Evolutionary conservation across 208 protist species (phyloP).

Genomic region (Strigomonas culicis): DNA sequence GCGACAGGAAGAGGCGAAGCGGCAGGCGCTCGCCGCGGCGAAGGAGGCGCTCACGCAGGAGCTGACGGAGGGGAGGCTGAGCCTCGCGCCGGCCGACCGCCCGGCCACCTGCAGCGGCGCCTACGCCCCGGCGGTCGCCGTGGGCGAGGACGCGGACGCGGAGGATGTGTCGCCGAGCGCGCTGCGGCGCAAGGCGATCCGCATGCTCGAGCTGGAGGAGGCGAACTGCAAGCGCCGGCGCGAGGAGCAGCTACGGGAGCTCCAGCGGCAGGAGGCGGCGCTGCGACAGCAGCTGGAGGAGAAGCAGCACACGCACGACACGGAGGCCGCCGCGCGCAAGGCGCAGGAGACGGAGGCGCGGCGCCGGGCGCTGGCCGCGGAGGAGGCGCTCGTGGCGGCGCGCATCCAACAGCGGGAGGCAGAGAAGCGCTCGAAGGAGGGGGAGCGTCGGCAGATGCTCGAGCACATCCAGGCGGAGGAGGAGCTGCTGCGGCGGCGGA

Average conservation of each 20-base stretch:
- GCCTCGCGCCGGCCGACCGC: neutral
- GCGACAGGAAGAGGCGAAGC: conserved; percentile 34
- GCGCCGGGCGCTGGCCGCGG: conserved; percentile 3
- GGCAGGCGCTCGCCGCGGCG: conserved; percentile 46
- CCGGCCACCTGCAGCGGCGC: neutral
- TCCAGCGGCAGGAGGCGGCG: conserved; percentile 28
- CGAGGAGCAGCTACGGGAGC: conserved; percentile 18
- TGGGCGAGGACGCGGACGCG: neutral
- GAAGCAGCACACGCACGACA: conserved; percentile 13
- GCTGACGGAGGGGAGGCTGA: conserved; percentile 27
- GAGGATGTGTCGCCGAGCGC: conserved; percentile 13
- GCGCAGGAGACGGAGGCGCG: conserved; percentile 4
- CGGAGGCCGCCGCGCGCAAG: conserved; percentile 10
- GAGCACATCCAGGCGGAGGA: conserved; percentile 71
- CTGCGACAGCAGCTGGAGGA: conserved; percentile 48
- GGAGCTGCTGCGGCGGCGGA: conserved; percentile 45
- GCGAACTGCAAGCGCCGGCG: conserved; percentile 25
- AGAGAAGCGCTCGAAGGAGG: conserved; percentile 35
- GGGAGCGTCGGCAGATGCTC: conserved; percentile 33
- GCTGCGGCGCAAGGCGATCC: conserved; percentile 62
- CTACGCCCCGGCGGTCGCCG: neutral
- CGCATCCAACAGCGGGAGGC: conserved; percentile 29
- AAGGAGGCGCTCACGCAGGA: conserved; percentile 56
- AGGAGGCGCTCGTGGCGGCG: conserved; percentile 17
- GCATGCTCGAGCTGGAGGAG: conserved; percentile 72